These are phyloP conservation scores for Starmera amethionina DNA, from an alignment of 805 yeast genomes.

Conservation along the genomic window DNA sequence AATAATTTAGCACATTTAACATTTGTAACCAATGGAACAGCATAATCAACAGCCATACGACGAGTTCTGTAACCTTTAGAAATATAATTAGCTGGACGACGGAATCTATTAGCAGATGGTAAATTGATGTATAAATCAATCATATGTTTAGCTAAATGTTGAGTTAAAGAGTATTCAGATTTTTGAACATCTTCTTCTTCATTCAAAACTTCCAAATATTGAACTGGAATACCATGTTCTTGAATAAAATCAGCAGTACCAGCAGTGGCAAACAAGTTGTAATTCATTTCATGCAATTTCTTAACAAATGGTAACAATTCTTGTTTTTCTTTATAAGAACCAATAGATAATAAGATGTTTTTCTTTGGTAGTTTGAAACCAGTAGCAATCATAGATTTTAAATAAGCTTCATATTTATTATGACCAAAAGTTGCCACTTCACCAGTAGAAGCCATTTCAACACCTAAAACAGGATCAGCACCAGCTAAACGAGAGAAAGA, in stretches of 20 bases:
- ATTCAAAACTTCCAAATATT: constrained; percentile 80
- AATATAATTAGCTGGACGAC: constrained; percentile 98
- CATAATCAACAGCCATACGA: constrained; percentile 99
- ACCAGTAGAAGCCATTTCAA: constrained; percentile 99
- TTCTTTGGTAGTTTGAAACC: constrained; percentile 94
- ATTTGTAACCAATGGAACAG: constrained; percentile 94
- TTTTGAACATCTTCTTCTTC: constrained; percentile 68
- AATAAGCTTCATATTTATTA: constrained; percentile 93
- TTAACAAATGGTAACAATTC: constrained; percentile 85
- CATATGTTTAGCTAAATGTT: constrained; percentile 92
- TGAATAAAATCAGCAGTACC: constrained; percentile 98
- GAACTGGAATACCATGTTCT: constrained; percentile 91
- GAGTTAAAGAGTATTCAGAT: constrained; percentile 89
- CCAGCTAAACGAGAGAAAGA: constrained; percentile 95
- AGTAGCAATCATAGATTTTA: constrained; percentile 89
- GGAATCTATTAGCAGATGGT: constrained; percentile 94
- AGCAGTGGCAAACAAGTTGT: constrained; percentile 89
- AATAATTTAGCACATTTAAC: constrained; percentile 94
- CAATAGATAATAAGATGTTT: constrained; percentile 87
- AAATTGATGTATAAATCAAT: constrained; percentile 93
- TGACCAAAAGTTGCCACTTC: constrained; percentile 97
- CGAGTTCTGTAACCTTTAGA: constrained; percentile 96
- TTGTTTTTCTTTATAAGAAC: constrained; percentile 92
- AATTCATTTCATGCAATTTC: constrained; percentile 76
- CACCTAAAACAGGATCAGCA: constrained; percentile 96